phyloP scores from a whole-genome alignment of 345 rosid genomes.

The Rhodamnia rubescens region DNA sequence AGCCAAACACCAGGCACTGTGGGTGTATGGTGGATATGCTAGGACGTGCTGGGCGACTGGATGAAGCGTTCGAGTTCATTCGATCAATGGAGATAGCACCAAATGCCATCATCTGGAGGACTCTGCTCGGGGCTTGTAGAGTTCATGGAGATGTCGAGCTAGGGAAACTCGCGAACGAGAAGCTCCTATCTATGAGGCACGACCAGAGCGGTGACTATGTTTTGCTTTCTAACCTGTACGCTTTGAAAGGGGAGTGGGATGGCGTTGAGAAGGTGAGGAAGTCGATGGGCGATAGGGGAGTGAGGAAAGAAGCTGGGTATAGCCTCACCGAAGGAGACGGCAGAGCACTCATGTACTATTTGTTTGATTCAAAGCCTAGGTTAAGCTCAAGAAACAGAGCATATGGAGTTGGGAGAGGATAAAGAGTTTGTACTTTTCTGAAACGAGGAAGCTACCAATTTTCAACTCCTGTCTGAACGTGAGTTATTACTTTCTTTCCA shows the following conservation, averaged over 20 bases:
- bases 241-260: slow-evolving; percentile 32
- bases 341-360: neutral
- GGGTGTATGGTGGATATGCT: slow-evolving; percentile 47
- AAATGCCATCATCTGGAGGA: slow-evolving; percentile 33
- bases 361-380: neutral
- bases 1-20: slow-evolving; percentile 27
- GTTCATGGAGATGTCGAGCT: slow-evolving; percentile 30
- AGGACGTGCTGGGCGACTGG: slow-evolving; percentile 32
- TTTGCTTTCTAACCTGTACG: slow-evolving; percentile 32
- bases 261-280: slow-evolving; percentile 30
- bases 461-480: neutral
- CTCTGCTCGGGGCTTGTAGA: slow-evolving; percentile 45
- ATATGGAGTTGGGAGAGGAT: neutral
- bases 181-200: slow-evolving; percentile 19
- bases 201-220: slow-evolving; percentile 25
- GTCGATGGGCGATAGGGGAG: slow-evolving; percentile 21
- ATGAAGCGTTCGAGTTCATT: slow-evolving; percentile 27
- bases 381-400: neutral
- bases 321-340: slow-evolving; percentile 29
- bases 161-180: slow-evolving; percentile 27
- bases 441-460: neutral
- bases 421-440: neutral
- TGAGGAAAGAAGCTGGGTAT: slow-evolving; percentile 28
- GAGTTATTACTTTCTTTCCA: neutral
- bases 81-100: slow-evolving; percentile 25